A percentile compares a stretch with the other conserved stretches of the same genome.
Conservation (phyloP, 805 yeast species). For the Cyberlindnera saturnus region DNA sequence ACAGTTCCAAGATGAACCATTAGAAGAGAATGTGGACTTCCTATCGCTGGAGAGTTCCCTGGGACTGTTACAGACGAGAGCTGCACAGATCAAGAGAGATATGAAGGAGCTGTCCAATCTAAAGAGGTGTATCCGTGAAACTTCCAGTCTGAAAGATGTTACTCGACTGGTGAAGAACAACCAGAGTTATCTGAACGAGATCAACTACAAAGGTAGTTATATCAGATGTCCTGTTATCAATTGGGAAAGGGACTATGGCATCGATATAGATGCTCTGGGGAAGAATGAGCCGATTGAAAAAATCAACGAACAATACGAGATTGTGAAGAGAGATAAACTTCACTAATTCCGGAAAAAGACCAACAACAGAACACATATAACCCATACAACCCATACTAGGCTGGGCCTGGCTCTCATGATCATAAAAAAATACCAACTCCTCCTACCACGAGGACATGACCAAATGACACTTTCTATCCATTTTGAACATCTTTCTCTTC, state of each 20-base stretch:
- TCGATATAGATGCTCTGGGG: constrained; percentile 12
- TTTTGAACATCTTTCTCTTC: no score
- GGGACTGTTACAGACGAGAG: constrained; percentile 16
- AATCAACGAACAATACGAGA: constrained; percentile 22
- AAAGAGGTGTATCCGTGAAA: constrained; percentile 13
- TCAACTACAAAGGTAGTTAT: constrained; percentile 19
- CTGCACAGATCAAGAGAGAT: constrained; percentile 12
- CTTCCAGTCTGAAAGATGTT: constrained; percentile 14
- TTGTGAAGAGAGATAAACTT: constrained; percentile 21
- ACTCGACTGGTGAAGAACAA: constrained; percentile 9
- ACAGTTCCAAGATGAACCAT: constrained; percentile 11
- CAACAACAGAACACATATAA: no score
- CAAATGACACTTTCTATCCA: no score
- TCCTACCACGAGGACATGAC: no score
- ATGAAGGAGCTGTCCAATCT: constrained; percentile 18
- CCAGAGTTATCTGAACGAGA: constrained; percentile 20
- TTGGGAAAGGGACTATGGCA: constrained; percentile 21
- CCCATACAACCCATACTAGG: no score
- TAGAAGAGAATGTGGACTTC: constrained; percentile 20
- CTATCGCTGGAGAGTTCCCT: constrained; percentile 19
- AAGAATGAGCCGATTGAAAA: constrained; percentile 5
- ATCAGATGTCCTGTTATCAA: constrained; percentile 21
- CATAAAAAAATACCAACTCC: no score
- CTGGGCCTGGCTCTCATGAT: no score
- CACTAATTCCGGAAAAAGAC: constrained; percentile 2